These are phyloP conservation scores for Aspergillus thermomutatus DNA, from an alignment of 2,329 filamentous ascomycete genomes.

Conservation along the genomic window DNA sequence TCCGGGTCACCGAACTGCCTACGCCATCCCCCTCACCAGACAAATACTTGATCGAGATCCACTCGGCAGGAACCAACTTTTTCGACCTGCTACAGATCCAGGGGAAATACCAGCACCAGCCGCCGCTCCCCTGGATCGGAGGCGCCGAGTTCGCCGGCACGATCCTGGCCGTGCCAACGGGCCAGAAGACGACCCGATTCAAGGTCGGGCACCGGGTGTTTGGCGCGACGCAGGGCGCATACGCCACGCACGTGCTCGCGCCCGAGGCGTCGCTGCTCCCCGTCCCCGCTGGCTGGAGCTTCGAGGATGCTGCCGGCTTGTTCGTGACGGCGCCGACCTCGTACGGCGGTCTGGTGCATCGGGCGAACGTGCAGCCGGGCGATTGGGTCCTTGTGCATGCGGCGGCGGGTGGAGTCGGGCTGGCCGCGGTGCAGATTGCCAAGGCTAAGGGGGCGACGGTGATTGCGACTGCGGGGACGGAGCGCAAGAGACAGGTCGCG, in stretches of 20 bases:
- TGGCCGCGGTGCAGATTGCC: slow-evolving; percentile 89
- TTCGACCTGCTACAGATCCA: slow-evolving; percentile 95
- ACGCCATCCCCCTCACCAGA: slow-evolving; percentile 67
- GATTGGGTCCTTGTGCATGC: slow-evolving; percentile 90
- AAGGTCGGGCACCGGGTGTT: slow-evolving; percentile 80
- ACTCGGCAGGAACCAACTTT: slow-evolving; percentile 89
- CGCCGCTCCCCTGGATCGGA: slow-evolving; percentile 80
- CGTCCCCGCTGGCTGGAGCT: slow-evolving; percentile 77
- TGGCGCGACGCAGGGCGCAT: slow-evolving; percentile 80
- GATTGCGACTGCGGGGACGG: slow-evolving; percentile 83
- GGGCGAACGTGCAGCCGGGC: slow-evolving; percentile 72
- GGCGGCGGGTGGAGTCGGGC: slow-evolving; percentile 84
- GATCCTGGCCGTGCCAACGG: slow-evolving; percentile 63
- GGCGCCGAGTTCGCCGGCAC: slow-evolving; percentile 84
- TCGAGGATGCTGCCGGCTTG: slow-evolving; percentile 78
- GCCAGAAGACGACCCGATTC: slow-evolving; percentile 53
- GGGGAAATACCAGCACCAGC: slow-evolving; percentile 93
- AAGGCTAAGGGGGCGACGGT: slow-evolving; percentile 90
- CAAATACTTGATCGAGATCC: slow-evolving; percentile 84
- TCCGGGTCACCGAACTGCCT: slow-evolving; percentile 70
- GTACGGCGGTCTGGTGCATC: slow-evolving; percentile 76
- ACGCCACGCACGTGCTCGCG: slow-evolving; percentile 71
- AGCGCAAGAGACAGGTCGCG: slow-evolving; percentile 77
- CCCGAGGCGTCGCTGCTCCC: slow-evolving; percentile 66
- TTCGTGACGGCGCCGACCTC: slow-evolving; percentile 91